Conservation (phyloP, 2,329 filamentous ascomycete species). For the Cercospora zeae-maydis region DNA sequence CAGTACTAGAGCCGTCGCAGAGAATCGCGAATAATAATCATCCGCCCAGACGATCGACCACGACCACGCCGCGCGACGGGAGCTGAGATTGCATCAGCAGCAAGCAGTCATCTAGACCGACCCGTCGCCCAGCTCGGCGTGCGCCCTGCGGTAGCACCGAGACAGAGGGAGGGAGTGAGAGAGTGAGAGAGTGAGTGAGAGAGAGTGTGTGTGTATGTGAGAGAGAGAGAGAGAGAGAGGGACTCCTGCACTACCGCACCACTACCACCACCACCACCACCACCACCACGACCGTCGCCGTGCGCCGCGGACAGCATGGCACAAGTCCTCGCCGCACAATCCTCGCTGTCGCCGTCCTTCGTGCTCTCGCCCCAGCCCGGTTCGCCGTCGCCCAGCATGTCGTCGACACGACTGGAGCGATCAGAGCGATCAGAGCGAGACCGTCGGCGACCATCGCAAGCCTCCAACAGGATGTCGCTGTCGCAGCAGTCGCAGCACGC, state of each 20-base stretch:
- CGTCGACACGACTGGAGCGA: conserved; percentile 3
- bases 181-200: no score
- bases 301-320: conserved; percentile 18
- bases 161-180: no score
- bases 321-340: conserved; percentile 18
- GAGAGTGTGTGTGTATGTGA: no score
- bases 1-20: neutral
- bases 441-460: conserved; percentile 9
- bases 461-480: conserved; percentile 74
- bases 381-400: neutral
- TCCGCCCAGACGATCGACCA: neutral
- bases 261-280: no score
- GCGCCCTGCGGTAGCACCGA: conserved; percentile 1
- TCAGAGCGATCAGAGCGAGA: conserved; percentile 14
- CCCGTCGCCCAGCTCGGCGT: neutral
- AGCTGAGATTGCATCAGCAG: neutral
- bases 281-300: neutral
- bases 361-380: conserved; percentile 7
- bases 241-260: no score
- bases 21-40: neutral
- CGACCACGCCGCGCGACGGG: neutral
- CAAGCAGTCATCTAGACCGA: neutral
- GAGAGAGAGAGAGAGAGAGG: no score
- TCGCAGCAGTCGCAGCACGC: conserved; percentile 36
- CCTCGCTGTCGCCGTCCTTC: conserved; percentile 10